phyloP scores from a whole-genome alignment of 2,329 filamentous ascomycete species.

The Aspergillus tubingensis region DNA sequence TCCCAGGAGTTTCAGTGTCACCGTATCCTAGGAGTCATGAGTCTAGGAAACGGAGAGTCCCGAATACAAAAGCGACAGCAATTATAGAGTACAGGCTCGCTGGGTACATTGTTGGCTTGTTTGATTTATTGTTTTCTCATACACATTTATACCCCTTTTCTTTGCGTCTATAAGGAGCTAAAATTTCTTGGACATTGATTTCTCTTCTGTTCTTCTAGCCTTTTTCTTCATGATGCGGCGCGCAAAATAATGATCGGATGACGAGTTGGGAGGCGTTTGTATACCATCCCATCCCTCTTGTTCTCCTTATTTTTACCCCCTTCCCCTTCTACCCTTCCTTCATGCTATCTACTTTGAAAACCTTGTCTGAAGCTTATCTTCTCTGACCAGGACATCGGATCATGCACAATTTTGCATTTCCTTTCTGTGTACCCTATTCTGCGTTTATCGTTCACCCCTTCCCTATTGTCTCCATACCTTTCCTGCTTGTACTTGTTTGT shows the following conservation, averaged over 20 bases:
- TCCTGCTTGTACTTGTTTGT: background rate
- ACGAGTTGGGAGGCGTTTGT: slow-evolving; percentile 5
- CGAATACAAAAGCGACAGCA: background rate
- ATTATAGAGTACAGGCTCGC: background rate
- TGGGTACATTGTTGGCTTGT: slow-evolving; percentile 12
- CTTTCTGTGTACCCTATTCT: slow-evolving; percentile 18
- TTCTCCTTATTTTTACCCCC: slow-evolving; percentile 4
- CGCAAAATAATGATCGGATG: slow-evolving; percentile 15
- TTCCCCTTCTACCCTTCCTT: background rate
- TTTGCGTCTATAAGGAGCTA: slow-evolving; percentile 18
- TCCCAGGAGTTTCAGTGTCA: slow-evolving; percentile 7
- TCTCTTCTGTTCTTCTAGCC: background rate
- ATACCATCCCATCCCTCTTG: slow-evolving; percentile 5
- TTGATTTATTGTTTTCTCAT: slow-evolving; percentile 13
- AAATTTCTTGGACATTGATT: slow-evolving; percentile 15
- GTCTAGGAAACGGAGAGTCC: slow-evolving; percentile 10
- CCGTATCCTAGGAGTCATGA: slow-evolving; percentile 1
- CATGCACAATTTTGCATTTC: slow-evolving; percentile 13
- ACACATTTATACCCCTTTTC: slow-evolving; percentile 21
- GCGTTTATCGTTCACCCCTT: slow-evolving; percentile 9
- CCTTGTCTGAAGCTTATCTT: background rate
- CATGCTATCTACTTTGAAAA: background rate
- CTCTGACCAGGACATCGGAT: background rate
- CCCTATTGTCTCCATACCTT: slow-evolving; percentile 3
- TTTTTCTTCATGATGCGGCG: slow-evolving; percentile 5